Evolutionary conservation across 2,329 filamentous ascomycete genomes (phyloP).

Genomic region (Macroventuria anomochaeta): DNA sequence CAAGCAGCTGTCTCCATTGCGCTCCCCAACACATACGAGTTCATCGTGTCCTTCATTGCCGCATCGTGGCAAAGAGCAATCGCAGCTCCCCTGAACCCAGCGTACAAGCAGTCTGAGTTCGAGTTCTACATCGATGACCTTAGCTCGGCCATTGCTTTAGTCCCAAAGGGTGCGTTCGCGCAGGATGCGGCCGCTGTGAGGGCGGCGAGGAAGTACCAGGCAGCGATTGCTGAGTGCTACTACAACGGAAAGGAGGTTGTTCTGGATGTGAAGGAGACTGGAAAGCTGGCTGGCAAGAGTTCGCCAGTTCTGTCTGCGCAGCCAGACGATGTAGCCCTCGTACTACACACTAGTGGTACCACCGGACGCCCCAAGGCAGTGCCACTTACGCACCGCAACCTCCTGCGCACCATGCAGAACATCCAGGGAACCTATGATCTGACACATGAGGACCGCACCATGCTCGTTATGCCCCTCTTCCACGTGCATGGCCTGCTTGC

Average conservation of each 20-base stretch:
- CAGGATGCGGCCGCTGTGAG: constrained; percentile 74
- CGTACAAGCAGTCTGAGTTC: constrained; percentile 88
- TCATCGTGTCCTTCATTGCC: constrained; percentile 87
- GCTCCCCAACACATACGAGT: constrained; percentile 83
- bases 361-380: constrained; percentile 85
- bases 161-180: constrained; percentile 73
- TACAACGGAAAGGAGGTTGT: constrained; percentile 75
- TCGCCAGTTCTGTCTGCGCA: constrained; percentile 62
- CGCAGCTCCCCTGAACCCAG: constrained; percentile 84
- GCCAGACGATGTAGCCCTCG: constrained; percentile 80
- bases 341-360: constrained; percentile 84
- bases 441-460: constrained; percentile 73
- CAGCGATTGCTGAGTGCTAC: constrained; percentile 86
- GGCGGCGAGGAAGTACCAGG: constrained; percentile 78
- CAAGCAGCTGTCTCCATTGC: constrained; percentile 81
- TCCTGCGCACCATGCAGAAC: constrained; percentile 83
- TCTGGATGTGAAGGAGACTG: constrained; percentile 78
- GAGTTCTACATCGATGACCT: constrained; percentile 92
- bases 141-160: constrained; percentile 77
- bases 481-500: constrained; percentile 89
- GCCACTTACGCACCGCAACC: constrained; percentile 79
- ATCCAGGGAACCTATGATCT: constrained; percentile 80
- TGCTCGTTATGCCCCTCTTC: constrained; percentile 90
- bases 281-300: constrained; percentile 65
- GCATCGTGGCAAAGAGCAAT: constrained; percentile 83